Base-by-base conservation (phyloP, 2,329 filamentous ascomycete species). In the Penicillium paneum region DNA sequence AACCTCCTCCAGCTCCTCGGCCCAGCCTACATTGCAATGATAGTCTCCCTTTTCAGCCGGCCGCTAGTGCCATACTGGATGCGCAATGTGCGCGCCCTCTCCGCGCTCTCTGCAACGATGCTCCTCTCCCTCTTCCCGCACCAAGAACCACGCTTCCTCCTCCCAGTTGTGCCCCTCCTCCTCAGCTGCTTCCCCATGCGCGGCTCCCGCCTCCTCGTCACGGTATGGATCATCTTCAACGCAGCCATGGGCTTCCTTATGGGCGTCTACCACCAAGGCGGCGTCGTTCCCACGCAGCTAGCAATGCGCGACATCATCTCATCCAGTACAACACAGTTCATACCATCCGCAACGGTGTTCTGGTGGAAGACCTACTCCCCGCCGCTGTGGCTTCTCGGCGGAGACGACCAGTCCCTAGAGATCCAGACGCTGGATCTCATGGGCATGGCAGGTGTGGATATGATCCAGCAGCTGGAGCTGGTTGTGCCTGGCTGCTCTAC, bases 1-100 rank as follows among this genome's bases (percentile, higher is more conserved):
- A 92, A 91, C 66, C 73, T 91, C 13, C 83, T 88, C 58, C 80
- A 88, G 67, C 79, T 92, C 17, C 79, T 93, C 17, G 89, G 89
- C 1, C 89, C 89, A 5, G 87, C 85, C 8, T 79, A 83, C 34
- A 67, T 83, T 28, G 77, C 90, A 19, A 68, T 76, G 55, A 58
- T 72, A 11, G 38, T 67, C 17, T 70, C 72, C 11, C 72, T 90
- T 11, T 79, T 89, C 64, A 75, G 48, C 56, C 61, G 58, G 52
- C 64, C 62, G 31, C 61, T 64, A 38, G 60, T 67, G 41, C 63
- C 67, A 8, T 56, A 61, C n/a, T 69, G 65, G 62, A 55, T 75
- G 51, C 67, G 69, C 45, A 77, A 77, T 52, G 62, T 67, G 41
- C 69, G 76, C 42, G 71, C 76, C 42, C 60, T 76, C 51, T 76